Base-by-base conservation (phyloP, 2,329 filamentous ascomycete species). In the Fulvia fulva region DNA sequence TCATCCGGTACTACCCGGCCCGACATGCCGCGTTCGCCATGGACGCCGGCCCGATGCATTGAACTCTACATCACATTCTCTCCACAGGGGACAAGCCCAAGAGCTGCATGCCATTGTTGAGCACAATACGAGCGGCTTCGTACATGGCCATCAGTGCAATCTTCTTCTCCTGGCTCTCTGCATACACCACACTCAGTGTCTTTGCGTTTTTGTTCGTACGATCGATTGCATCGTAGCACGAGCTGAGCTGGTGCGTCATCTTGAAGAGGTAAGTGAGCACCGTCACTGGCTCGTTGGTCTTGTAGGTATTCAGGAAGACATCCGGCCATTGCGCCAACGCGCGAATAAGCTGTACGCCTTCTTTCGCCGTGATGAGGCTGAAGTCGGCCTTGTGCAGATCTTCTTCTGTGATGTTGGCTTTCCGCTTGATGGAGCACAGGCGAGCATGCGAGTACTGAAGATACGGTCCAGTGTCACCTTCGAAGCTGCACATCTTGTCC, bases 311-410 rank as follows among this genome's bases (percentile, higher is more conserved):
- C 70, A 87, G 80, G 58, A 95, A 85, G 5, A 91, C 88, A 68
- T 95, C 91, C 2, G 91, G 91, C 83, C 89, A 96, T 71, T 91
- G 88, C 8, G 87, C 82, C n/a, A 96, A 81, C 47, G 89, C 81
- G 30, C 91, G 85, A 63, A 91, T 81, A 41, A 93, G 80, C 67
- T 91, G 86, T 50, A 86, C 74, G 22, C 89, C 90, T 70, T 91
- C 88, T 41, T 83, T 77, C 75, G 91, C 89, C 0, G 79, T 84
- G 28, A 93, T 82, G 44, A 91, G 81, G 11, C 80, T 80, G 52
- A 89, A 77, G 71, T 93, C 83, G 21, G 88, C 87, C 12, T 75
- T 77, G 11, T 78, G 76, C 28, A 93, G 78, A 9, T 88, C 83
- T 22, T 65, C 61, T 53, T 82, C 80, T 3, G 72, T 61, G 2